Base-by-base conservation (phyloP, 768 basidiomycete species). In the Suillus bovinus region DNA sequence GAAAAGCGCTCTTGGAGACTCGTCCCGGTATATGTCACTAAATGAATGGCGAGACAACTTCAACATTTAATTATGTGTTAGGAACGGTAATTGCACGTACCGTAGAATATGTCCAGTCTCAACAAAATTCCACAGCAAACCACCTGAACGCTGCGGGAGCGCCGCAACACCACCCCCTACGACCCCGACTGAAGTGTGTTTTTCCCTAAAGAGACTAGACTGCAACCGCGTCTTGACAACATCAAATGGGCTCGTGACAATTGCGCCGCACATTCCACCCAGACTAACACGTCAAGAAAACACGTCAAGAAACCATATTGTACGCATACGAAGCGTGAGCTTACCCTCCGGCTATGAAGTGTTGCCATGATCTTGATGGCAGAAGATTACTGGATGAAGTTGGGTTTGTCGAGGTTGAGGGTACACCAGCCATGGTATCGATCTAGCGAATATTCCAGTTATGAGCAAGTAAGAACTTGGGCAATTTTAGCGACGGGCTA, bases 161-260 rank as follows among this genome's bases (percentile, higher is more conserved):
- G 69, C 60, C n/a, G 70, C 69, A 5, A 69, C 67, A 9, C 77
- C 78, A 22, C 72, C 71, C 14, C 77, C 80, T 10, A 67, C 74
- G 61, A 62, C 70, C 63, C 61, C 71, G 66, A 76, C 65, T 10
- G 76, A 68, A 5, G 69, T 58, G 44, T 80, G 77, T 59, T 80
- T 82, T 62, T 80, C 79, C 34, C 78, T 75, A 71, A 95, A 97
- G 24, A 98, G 79, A 75, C 88, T 88, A 2, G 94, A 96, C 77
- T 99, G 97, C 8, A 99, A 80, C 4, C 97, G 89, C 47, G 97
- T 99, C 79, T 98, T 99, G 65, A 99, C 95, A 36, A 99, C 94
- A 75, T 99, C 97, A 69, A 99, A 96, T 0, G 97, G 96, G 49
- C 94, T 94, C 0, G 97, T 99, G 4, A 98, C 89, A 63, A 97